phyloP scores from a whole-genome alignment of 768 basidiomycete species.

The Nevesoporus exiguus region DNA sequence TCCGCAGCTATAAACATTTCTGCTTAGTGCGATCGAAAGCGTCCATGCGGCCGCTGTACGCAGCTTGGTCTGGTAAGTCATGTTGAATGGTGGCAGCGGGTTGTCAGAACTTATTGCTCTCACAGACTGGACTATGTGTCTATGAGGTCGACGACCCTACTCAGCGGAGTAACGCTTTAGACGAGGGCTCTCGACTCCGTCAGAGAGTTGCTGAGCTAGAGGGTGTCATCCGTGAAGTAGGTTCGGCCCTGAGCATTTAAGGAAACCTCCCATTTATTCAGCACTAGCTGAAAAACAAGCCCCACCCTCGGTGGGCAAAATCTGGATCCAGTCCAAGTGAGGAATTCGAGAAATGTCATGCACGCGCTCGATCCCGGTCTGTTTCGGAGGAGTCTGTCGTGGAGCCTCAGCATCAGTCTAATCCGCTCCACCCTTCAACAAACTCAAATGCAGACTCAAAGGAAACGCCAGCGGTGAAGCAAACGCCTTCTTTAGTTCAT shows the following conservation, averaged over 20 bases:
- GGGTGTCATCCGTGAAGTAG: constrained; percentile 76
- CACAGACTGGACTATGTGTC: constrained; percentile 74
- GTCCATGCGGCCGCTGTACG: constrained; percentile 45
- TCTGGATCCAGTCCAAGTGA: constrained; percentile 22
- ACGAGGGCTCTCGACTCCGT: constrained; percentile 64
- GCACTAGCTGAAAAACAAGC: constrained; percentile 64
- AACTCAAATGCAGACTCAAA: constrained; percentile 1
- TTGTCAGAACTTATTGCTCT: constrained; percentile 5
- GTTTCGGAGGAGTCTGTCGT: constrained; percentile 10
- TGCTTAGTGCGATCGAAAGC: constrained; percentile 44
- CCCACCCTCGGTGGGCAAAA: constrained; percentile 59
- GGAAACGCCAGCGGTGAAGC: constrained; percentile 4
- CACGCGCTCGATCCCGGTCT: constrained; percentile 18
- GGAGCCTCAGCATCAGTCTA: constrained; percentile 5
- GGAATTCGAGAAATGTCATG: constrained; percentile 28
- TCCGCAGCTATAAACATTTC: not conserved
- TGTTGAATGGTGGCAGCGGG: constrained; percentile 23
- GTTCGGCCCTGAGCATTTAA: constrained; percentile 1
- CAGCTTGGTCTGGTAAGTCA: constrained; percentile 38
- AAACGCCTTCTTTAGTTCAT: not conserved
- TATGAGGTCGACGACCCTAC: constrained; percentile 80
- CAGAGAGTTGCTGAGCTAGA: constrained; percentile 80
- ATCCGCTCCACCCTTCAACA: not conserved
- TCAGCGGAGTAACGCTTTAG: constrained; percentile 48
- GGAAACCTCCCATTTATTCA: not conserved